Percentiles rank a stretch among this genome's conserved stretches.
phyloP scores from a whole-genome alignment of 164 flowering plant genomes.

The Vitis cinerea region DNA sequence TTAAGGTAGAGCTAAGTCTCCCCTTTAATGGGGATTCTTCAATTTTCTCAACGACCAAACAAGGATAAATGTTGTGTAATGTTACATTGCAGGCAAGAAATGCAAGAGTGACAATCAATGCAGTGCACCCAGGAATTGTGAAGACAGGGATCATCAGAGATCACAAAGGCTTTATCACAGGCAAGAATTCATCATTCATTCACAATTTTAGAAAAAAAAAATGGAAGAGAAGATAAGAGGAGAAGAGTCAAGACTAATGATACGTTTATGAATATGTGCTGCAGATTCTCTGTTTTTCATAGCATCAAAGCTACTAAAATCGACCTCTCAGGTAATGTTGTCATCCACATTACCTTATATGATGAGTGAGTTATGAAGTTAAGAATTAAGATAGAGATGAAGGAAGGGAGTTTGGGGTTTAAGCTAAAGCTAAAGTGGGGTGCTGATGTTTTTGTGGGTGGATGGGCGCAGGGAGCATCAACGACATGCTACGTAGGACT shows the following conservation, averaged over 20 bases:
- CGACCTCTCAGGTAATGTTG: conserved; percentile 64
- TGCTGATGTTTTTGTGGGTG: neutral
- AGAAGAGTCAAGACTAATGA: too few species aligned
- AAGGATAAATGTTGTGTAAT: neutral
- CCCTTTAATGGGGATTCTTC: neutral
- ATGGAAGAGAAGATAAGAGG: too few species aligned
- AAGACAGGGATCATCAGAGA: conserved; percentile 93
- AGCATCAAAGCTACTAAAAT: conserved; percentile 81
- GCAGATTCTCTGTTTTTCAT: conserved; percentile 87
- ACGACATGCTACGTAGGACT: conserved; percentile 88
- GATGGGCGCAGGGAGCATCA: conserved; percentile 68
- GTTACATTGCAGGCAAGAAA: conserved; percentile 55
- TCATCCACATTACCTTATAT: conserved; percentile 12
- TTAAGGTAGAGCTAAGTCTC: conserved; percentile 47
- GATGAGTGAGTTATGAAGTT: too few species aligned
- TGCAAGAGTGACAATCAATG: conserved; percentile 82
- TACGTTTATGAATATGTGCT: conserved; percentile 1
- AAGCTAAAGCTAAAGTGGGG: neutral
- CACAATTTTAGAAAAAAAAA: too few species aligned
- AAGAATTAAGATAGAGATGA: neutral
- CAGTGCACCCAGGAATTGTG: conserved; percentile 96
- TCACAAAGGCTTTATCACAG: conserved; percentile 77
- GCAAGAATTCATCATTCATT: conserved; percentile 23
- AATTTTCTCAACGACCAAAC: neutral
- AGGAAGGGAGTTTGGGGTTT: neutral